These are phyloP conservation scores for Plasmopara viticola DNA, from an alignment of 352 stramenopile species.

Conservation along the genomic window DNA sequence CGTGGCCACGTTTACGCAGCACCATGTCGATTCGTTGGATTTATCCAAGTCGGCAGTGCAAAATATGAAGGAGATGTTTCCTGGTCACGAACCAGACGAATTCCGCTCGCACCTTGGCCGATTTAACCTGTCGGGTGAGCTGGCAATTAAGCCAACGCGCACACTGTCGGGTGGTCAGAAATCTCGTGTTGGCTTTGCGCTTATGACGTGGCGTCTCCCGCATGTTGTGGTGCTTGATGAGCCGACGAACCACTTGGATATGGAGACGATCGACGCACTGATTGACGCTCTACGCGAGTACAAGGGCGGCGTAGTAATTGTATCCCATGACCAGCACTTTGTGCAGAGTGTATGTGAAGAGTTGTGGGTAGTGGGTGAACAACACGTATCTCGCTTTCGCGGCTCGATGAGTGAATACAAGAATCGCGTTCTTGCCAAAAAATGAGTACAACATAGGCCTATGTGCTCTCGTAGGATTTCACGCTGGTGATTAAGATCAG, in stretches of 20 bases:
- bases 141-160: constrained; percentile 92
- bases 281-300: constrained; percentile 94
- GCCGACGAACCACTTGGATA: constrained; percentile 95
- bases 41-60: constrained; percentile 85
- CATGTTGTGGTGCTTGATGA: constrained; percentile 97
- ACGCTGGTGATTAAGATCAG: too few species aligned
- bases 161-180: constrained; percentile 96
- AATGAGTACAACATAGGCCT: constrained; percentile 23
- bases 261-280: constrained; percentile 87
- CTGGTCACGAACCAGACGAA: constrained; percentile 73
- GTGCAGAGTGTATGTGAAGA: constrained; percentile 93
- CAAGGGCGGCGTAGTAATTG: constrained; percentile 94
- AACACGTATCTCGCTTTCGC: constrained; percentile 70
- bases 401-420: constrained; percentile 84
- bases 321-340: constrained; percentile 98
- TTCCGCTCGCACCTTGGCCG: constrained; percentile 93
- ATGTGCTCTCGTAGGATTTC: not conserved
- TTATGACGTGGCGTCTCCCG: constrained; percentile 92
- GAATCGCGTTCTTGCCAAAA: constrained; percentile 44
- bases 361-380: constrained; percentile 86
- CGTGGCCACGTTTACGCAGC: constrained; percentile 96
- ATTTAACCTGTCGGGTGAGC: constrained; percentile 94
- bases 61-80: constrained; percentile 89
- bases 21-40: constrained; percentile 94
- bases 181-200: constrained; percentile 89